These are phyloP conservation scores for Ploettnerulaceae sp. DNA, from an alignment of 2,329 filamentous ascomycete genomes.

Conservation along the genomic window DNA sequence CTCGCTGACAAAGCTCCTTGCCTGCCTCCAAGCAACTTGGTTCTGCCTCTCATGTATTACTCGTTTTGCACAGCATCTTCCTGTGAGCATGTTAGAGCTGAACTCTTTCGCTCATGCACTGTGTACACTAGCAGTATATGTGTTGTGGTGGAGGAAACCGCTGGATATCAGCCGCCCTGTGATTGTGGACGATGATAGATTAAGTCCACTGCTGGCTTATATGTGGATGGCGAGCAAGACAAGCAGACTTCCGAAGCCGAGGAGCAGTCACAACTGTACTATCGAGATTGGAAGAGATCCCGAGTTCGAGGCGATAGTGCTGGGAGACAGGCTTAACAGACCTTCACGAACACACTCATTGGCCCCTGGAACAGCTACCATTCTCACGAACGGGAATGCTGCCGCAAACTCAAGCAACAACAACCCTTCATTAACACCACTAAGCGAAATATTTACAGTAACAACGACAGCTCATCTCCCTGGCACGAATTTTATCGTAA, in stretches of 20 bases:
- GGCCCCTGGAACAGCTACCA: background rate
- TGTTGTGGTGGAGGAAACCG: slow-evolving; percentile 1
- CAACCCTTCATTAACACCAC: background rate
- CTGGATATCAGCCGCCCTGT: background rate
- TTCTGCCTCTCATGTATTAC: background rate
- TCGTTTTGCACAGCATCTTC: background rate
- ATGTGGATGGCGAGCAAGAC: background rate
- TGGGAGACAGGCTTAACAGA: background rate
- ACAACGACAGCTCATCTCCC: background rate
- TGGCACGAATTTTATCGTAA: background rate
- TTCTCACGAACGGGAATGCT: background rate
- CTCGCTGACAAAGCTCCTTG: background rate
- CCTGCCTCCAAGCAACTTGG: background rate
- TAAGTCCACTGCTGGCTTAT: background rate
- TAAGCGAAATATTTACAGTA: background rate
- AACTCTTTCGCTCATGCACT: slow-evolving; percentile 1
- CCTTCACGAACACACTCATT: background rate
- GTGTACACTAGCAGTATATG: background rate
- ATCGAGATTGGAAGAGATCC: background rate
- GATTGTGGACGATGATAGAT: background rate
- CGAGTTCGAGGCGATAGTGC: background rate
- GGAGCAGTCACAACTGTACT: background rate
- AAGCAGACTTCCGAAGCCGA: background rate
- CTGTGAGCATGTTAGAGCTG: background rate
- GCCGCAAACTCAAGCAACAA: background rate